A percentile compares a stretch with the other conserved stretches of the same genome.
These are phyloP conservation scores for Tolypocladium endophyticum DNA, from an alignment of 2,329 filamentous ascomycete species.

Conservation along the genomic window DNA sequence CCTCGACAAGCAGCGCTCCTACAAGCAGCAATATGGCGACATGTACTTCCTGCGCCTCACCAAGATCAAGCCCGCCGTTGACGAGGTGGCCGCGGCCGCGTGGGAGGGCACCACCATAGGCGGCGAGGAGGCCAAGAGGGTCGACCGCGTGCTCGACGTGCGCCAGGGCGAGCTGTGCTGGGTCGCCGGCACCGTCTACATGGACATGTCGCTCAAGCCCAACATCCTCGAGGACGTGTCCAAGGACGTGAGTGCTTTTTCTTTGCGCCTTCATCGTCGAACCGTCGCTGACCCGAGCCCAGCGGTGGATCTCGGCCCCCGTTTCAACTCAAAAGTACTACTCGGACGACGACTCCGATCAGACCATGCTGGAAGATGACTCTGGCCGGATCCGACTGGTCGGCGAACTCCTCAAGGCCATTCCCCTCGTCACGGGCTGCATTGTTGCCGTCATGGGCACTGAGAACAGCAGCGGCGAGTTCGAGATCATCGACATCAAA, in stretches of 20 bases:
- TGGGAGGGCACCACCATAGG: slow-evolving; percentile 74
- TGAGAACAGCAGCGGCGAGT: slow-evolving; percentile 83
- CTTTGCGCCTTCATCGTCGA: not conserved
- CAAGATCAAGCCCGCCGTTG: slow-evolving; percentile 75
- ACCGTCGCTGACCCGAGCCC: not conserved
- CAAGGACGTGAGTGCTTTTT: slow-evolving; percentile 59
- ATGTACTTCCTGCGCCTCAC: slow-evolving; percentile 93
- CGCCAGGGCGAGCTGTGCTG: slow-evolving; percentile 92
- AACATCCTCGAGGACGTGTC: slow-evolving; percentile 92
- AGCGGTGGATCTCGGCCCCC: slow-evolving; percentile 80
- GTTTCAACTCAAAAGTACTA: slow-evolving; percentile 68
- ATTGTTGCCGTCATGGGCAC: slow-evolving; percentile 92
- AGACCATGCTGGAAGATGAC: slow-evolving; percentile 90
- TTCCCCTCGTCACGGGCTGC: slow-evolving; percentile 80
- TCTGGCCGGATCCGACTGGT: slow-evolving; percentile 77
- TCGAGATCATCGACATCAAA: slow-evolving; percentile 84
- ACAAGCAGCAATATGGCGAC: slow-evolving; percentile 92
- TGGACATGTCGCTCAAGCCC: slow-evolving; percentile 94
- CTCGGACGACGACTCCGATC: slow-evolving; percentile 45
- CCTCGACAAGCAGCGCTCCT: slow-evolving; percentile 62
- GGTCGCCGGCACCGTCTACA: slow-evolving; percentile 90
- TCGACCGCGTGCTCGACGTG: slow-evolving; percentile 88
- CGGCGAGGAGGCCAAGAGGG: slow-evolving; percentile 62
- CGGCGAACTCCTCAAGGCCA: slow-evolving; percentile 55
- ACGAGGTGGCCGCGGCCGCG: slow-evolving; percentile 59